Conservation (phyloP, 345 rosid species). For the Dipteronia dyeriana region DNA sequence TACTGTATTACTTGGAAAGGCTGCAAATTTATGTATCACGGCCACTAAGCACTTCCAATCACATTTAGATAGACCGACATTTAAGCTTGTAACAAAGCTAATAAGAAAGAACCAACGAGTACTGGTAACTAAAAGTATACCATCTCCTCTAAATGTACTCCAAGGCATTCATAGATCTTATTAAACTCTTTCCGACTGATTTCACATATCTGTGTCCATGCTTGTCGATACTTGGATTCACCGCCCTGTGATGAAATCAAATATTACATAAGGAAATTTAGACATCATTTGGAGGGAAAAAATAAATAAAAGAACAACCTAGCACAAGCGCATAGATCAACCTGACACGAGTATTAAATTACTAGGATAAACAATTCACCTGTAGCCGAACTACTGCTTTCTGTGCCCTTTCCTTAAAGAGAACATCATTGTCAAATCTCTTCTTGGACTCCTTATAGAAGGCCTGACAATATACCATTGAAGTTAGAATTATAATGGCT, state of each 20-base stretch:
- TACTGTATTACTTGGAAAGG: no score
- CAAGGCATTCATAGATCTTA: slow-evolving; percentile 77
- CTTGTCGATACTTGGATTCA: slow-evolving; percentile 66
- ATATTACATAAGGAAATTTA: slow-evolving; percentile 2
- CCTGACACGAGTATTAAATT: neutral
- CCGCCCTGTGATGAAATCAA: slow-evolving; percentile 59
- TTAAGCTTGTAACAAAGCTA: neutral
- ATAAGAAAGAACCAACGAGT: neutral
- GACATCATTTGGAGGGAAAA: neutral
- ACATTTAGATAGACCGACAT: neutral
- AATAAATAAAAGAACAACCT: neutral
- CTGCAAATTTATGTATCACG: neutral
- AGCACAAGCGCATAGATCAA: neutral
- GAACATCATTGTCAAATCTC: slow-evolving; percentile 69
- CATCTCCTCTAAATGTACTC: slow-evolving; percentile 83
- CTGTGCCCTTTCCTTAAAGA: slow-evolving; percentile 87
- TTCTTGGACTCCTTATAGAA: slow-evolving; percentile 83
- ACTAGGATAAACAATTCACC: slow-evolving; percentile 40
- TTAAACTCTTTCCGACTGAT: slow-evolving; percentile 80
- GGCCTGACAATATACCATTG: slow-evolving; percentile 40
- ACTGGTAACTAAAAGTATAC: slow-evolving; percentile 31
- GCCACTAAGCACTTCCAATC: neutral
- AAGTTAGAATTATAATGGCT: slow-evolving; percentile 26
- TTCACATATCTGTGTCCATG: slow-evolving; percentile 83
- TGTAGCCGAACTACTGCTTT: slow-evolving; percentile 91